A percentile compares a stretch with the other conserved stretches of the same genome.
Conservation (phyloP, 2,329 filamentous ascomycete species). For the Sporothrix inflata region DNA sequence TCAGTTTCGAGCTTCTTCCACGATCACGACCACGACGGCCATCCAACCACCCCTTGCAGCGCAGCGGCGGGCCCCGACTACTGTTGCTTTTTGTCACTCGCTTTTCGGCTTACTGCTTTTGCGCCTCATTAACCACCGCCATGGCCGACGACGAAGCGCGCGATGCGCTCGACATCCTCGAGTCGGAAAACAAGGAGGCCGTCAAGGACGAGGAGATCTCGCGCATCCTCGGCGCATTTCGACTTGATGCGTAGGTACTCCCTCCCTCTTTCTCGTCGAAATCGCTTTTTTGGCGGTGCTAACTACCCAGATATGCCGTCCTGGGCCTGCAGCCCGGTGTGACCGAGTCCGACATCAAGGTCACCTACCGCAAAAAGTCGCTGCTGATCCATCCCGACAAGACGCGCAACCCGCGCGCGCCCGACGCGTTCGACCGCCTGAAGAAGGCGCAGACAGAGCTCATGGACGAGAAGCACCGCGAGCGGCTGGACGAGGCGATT, state of each 20-base stretch:
- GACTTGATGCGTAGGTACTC: conserved; percentile 60
- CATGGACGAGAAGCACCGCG: conserved; percentile 91
- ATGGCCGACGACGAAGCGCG: conserved; percentile 40
- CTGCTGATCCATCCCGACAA: conserved; percentile 99
- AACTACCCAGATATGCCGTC: conserved; percentile 73
- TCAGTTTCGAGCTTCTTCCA: not conserved
- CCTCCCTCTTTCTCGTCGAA: not conserved
- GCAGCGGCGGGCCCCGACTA: not conserved
- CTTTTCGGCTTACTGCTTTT: not conserved
- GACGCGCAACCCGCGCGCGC: conserved; percentile 84
- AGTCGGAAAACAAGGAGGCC: conserved; percentile 85
- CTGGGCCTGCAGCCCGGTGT: conserved; percentile 95
- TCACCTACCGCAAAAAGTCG: conserved; percentile 94
- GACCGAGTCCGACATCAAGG: conserved; percentile 93
- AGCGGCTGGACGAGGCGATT: conserved; percentile 88
- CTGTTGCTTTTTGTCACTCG: not conserved
- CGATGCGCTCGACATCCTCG: conserved; percentile 78
- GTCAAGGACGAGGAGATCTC: conserved; percentile 97
- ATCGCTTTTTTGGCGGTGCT: not conserved
- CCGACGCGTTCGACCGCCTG: conserved; percentile 93
- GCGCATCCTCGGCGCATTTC: conserved; percentile 88
- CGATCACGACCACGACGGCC: not conserved
- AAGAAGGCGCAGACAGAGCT: conserved; percentile 92
- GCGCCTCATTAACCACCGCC: conserved; percentile 8
- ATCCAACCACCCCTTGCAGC: not conserved